Percentiles rank a stretch among this genome's conserved stretches.
Evolutionary conservation across 2,329 filamentous ascomycete species (phyloP).

Genomic region (Fusarium coffeatum): DNA sequence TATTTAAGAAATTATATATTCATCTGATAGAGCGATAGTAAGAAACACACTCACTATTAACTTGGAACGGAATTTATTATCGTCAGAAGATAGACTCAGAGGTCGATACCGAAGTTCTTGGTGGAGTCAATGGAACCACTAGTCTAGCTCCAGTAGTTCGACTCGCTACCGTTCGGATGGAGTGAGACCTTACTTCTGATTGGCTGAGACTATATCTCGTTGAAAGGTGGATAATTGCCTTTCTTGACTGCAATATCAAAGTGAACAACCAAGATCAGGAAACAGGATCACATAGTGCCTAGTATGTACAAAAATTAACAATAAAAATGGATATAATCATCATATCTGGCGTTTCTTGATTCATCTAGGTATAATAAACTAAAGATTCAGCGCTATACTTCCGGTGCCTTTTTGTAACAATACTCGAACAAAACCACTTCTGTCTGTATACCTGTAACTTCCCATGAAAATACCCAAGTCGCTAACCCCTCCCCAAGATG

Average conservation of each 20-base stretch:
- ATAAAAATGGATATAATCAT: background rate
- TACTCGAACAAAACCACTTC: conserved; percentile 23
- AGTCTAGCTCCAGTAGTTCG: background rate
- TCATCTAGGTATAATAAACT: conserved; percentile 24
- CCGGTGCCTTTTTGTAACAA: conserved; percentile 7
- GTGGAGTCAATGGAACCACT: background rate
- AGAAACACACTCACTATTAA: background rate
- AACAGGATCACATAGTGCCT: background rate
- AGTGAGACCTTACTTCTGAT: background rate
- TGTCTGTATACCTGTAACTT: conserved; percentile 4
- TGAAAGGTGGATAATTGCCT: background rate
- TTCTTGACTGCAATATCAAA: background rate
- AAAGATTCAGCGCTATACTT: conserved; percentile 10
- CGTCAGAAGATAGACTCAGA: background rate
- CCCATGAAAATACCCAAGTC: conserved; percentile 31
- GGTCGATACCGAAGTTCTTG: background rate
- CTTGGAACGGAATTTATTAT: background rate
- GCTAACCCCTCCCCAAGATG: conserved; percentile 13
- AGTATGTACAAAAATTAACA: background rate
- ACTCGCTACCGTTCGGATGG: background rate
- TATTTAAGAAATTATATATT: background rate
- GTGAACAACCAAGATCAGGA: background rate
- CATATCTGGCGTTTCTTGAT: conserved; percentile 12
- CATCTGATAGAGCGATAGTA: background rate
- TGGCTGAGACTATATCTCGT: background rate